Base-by-base conservation (phyloP, 2,329 filamentous ascomycete species). In the Aspergillus cejpii region DNA sequence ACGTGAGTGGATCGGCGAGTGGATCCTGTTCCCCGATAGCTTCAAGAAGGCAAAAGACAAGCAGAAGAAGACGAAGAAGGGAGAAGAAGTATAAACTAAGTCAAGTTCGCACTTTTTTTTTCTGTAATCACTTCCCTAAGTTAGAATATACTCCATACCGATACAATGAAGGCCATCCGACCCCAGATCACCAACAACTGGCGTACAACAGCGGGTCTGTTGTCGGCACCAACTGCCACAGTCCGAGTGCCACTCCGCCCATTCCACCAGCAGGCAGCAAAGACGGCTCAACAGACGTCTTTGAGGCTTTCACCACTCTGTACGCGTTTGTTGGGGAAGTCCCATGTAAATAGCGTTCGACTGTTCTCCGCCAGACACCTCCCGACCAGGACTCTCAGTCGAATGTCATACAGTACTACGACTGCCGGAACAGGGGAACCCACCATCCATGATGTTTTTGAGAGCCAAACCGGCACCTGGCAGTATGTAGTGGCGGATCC, bases 401-500 rank as follows among this genome's bases (percentile, higher is more conserved):
- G 15, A 34, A 15, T 8, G 6, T 11, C 10, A 6, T 34, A 34
- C 10, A 34, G 31, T 17, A 34, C 31, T 17, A 17, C 31, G 11
- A 17, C 15, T 8, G 10, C 17, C n/a, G 15, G 6, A 34, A n/a
- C 31, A 39, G 37, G 37, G 6, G 46, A 59, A 19, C 62, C 62
- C 20, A 56, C 49, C 3, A 54, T 65, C 2, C 56, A 66, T 41
- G 44, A 53, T n/a, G 6, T 64, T 1, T 65, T 65, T 31, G 73
- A 75, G 44, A 33, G 49, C 0, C 55, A 50, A 4, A 75, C 80
- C 0, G 69, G 70, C 2, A 81, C 79, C 14, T 83, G 76, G 75
- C 80, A 84, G 55, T 83, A 82, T 50, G 53, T 83, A 0, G 73
- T 84, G 1, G 75, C 71, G 0, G 79, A 83, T 48, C 72, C 76